Evolutionary conservation across 116 monocot species (phyloP).

Genomic region (Zostera marina): DNA sequence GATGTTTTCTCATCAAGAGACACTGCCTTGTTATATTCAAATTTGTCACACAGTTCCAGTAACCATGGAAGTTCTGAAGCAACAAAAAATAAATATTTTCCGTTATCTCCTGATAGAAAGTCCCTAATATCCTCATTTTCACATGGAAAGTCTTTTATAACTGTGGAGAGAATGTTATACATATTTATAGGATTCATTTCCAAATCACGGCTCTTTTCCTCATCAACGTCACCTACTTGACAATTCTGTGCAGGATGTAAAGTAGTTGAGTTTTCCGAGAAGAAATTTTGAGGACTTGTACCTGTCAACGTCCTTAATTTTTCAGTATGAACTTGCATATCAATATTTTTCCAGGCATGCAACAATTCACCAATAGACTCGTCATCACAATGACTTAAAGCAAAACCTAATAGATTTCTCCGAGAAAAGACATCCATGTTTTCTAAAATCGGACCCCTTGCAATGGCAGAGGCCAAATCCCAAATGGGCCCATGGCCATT

Average conservation of each 20-base stretch:
- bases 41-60: conserved; percentile 41
- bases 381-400: conserved; percentile 80
- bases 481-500: conserved; percentile 80
- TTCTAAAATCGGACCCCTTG: conserved; percentile 66
- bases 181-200: conserved; percentile 14
- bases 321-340: conserved; percentile 46
- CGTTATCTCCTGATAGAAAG: conserved; percentile 38
- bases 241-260: conserved; percentile 17
- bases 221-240: conserved; percentile 6
- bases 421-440: conserved; percentile 61
- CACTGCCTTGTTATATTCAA: conserved; percentile 28
- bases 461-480: conserved; percentile 91
- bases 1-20: conserved; percentile 12
- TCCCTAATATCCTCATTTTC: conserved; percentile 33
- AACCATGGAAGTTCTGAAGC: conserved; percentile 71
- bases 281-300: conserved; percentile 32
- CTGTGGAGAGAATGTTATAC: conserved; percentile 26
- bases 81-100: conserved; percentile 41
- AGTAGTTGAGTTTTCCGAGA: conserved; percentile 19
- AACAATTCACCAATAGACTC: conserved; percentile 81
- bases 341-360: conserved; percentile 79
- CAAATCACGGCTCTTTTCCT: conserved; percentile 13
- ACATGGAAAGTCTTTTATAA: conserved; percentile 23
- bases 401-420: conserved; percentile 66
- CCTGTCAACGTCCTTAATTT: conserved; percentile 33